Base-by-base conservation (phyloP, 257 asterid genomes). In the Solanum chmielewskii region DNA sequence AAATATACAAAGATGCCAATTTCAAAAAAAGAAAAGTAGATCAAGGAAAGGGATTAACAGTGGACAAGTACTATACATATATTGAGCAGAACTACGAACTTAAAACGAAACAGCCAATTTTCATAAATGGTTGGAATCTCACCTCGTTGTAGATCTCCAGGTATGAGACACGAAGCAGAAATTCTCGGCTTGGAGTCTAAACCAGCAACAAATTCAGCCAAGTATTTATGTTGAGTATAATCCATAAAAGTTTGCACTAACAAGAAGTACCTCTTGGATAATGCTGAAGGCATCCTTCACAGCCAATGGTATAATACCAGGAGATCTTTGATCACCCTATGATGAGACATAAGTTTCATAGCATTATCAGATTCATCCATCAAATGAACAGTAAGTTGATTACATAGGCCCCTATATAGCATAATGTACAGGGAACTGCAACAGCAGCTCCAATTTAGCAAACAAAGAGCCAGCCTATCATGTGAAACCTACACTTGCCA, bases 281-380 rank as follows among this genome's bases (percentile, higher is more conserved):
- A 97, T 95, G 89, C 99, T 90, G 92, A 96, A 97, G 89, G 98
- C 98, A 89, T 97, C 99, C 93, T 97, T 97, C 89, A 97, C 99
- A 80, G 99, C 98, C 95, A 97, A 89, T 9, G 99, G 98, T 88
- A 97, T 96, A 89, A 96, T 93, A 86, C 99, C 99, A 88, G 99
- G 99, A 90, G 99, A 97, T 91, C 99, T 93, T 91, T 97, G 99
- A 94, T 97, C 99, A 91, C 99, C 99, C 99, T 97, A 89, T 89
- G 74, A 86, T n/a, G 64, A 87, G 68, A 80, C 23, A 62, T 21
- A 62, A 52, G 41, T 70, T 81, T 9, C 44, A 12, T 31, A 73
- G 15, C 31, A 35, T 2, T 27, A 47, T 64, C 69, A 73, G 33
- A 39, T 47, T 69, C 5, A 6, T 80, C 39, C 64, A 25, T 77